Base-by-base conservation (phyloP, 2,329 filamentous ascomycete genomes). In the Sclerotinia nivalis region DNA sequence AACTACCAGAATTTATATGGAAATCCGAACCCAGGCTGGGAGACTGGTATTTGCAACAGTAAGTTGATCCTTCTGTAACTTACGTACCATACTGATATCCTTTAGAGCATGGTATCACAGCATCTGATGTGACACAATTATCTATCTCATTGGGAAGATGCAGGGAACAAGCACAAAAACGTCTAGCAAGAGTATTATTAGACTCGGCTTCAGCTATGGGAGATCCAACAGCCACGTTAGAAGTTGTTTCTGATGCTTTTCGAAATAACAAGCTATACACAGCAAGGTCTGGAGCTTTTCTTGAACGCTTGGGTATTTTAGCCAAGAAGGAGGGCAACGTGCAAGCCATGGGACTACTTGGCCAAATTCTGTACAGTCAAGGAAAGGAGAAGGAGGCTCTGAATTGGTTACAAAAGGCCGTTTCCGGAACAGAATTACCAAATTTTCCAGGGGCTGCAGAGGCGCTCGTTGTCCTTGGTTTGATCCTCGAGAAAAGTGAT, bases 261-360 rank as follows among this genome's bases (percentile, higher is more conserved):
- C 59, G 59, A 5, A 59, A 37, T 3, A 69, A 67, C 4, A 59
- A 28, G 1, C 49, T 75, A 2, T 20, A 69, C 58, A 12, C 43
- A 18, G 49, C 40, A 50, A 59, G 72, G 0, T 72, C 72, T 37
- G 45, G 50, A 13, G 37, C 40, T 20, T 67, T 73, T 22, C 70
- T 78, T 13, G 52, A 72, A 50, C 70, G 67, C 20, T 70, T 79
- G 8, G 68, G 71, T 43, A 55, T 70, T 4, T 66, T 78, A 22
- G 76, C 77, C 20, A 75, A 76, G 65, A 73, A 71, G 5, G 71
- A 73, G 9, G 66, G 74, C 12, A 74, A 79, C 55, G 72, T 74
- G 15, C 69, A 75, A 68, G 77, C 78, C 13, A 76, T 79, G 75
- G 70, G 72, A 9, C 60, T 79, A 18, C 70, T 78, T 1, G 77